Percentiles rank a stretch among this genome's conserved stretches.
Conservation (phyloP, 306 rosid genomes). For the Trichosanthes cucumerina region DNA sequence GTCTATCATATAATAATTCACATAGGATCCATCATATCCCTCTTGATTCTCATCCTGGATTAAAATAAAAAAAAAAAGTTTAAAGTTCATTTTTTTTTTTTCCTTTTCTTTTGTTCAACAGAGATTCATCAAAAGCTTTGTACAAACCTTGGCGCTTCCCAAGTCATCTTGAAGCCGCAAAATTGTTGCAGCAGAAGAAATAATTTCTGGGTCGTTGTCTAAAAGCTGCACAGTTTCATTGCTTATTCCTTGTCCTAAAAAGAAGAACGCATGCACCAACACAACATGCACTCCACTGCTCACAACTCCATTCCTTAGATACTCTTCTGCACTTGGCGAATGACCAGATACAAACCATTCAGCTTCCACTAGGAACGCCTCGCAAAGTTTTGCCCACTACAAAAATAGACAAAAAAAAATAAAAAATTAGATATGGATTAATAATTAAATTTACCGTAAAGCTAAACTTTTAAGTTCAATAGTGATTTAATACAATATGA, state of each 20-base stretch:
- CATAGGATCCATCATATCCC: slow-evolving; percentile 35
- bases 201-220: slow-evolving; percentile 27
- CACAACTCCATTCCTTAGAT: slow-evolving; percentile 46
- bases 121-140: background rate
- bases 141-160: slow-evolving; percentile 34
- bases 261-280: slow-evolving; percentile 40
- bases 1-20: background rate
- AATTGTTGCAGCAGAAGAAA: slow-evolving; percentile 44
- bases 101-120: no score
- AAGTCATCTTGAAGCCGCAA: slow-evolving; percentile 72
- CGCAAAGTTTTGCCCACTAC: slow-evolving; percentile 51
- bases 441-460: no score
- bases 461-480: no score
- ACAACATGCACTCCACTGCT: slow-evolving; percentile 53
- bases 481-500: no score
- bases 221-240: slow-evolving; percentile 20
- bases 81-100: no score
- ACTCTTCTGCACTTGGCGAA: slow-evolving; percentile 34
- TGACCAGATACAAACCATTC: slow-evolving; percentile 47
- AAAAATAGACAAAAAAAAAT: background rate
- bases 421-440: no score
- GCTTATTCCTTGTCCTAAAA: slow-evolving; percentile 37
- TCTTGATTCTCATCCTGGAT: slow-evolving; percentile 4
- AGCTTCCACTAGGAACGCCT: slow-evolving; percentile 53
- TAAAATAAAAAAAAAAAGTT: no score